Evolutionary conservation across 2,329 filamentous ascomycete species (phyloP).

Genomic region (Fusarium secorum): DNA sequence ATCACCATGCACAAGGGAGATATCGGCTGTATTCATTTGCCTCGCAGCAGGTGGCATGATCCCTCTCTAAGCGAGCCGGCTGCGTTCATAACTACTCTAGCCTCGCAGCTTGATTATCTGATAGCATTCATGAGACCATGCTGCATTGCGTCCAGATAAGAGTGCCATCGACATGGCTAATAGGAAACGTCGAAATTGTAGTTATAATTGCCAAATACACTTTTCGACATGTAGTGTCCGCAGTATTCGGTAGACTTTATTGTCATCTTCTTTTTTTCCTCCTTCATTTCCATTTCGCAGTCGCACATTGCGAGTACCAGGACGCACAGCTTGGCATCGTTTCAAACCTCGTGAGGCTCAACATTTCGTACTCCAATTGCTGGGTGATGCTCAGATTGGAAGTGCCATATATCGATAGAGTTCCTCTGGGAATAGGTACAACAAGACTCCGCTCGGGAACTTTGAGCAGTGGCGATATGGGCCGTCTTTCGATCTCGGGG

Average conservation of each 20-base stretch:
- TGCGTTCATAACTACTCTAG: no score
- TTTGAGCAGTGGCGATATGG: neutral
- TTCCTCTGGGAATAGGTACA: neutral
- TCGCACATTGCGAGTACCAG: neutral
- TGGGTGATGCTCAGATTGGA: neutral
- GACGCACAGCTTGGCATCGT: neutral
- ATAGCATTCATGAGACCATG: neutral
- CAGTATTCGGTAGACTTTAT: fast-evolving
- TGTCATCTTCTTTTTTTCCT: neutral
- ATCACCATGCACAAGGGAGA: neutral
- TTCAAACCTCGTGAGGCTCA: neutral
- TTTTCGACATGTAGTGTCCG: neutral
- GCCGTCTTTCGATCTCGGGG: neutral
- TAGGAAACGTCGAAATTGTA: neutral
- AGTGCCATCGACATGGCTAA: neutral
- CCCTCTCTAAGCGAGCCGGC: neutral
- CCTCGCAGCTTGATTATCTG: neutral
- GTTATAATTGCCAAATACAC: neutral
- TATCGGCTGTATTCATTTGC: neutral
- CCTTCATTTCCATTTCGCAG: no score
- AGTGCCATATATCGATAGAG: neutral
- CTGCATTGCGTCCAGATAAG: neutral
- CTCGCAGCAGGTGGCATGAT: neutral
- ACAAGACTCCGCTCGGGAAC: fast-evolving
- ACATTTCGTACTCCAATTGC: neutral